These are phyloP conservation scores for Suillus hirtellus DNA, from an alignment of 768 basidiomycete genomes.

Conservation along the genomic window DNA sequence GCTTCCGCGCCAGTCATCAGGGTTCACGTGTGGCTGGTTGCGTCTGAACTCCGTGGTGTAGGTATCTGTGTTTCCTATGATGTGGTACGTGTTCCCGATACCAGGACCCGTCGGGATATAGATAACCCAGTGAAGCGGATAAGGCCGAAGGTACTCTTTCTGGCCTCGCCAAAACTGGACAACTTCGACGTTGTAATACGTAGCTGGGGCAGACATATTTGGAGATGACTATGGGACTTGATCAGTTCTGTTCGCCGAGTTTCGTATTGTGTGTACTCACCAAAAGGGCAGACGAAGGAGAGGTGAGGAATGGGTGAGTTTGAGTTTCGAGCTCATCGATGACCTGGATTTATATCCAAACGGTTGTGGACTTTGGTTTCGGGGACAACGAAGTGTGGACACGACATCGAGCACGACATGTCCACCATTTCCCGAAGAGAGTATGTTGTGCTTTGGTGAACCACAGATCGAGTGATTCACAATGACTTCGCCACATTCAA, in stretches of 20 bases:
- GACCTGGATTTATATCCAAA: neutral
- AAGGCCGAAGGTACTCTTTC: constrained; percentile 18
- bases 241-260: neutral
- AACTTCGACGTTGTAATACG: constrained; percentile 27
- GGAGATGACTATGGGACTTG: neutral
- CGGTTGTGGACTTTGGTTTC: neutral
- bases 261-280: neutral
- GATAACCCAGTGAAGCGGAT: constrained; percentile 31
- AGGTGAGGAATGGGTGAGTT: neutral
- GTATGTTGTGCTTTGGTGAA: neutral
- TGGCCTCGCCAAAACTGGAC: constrained; percentile 31
- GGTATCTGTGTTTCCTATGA: constrained; percentile 27
- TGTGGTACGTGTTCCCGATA: constrained; percentile 29
- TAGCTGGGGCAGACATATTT: constrained; percentile 20
- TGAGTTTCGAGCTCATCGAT: neutral
- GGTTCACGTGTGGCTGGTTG: constrained; percentile 9
- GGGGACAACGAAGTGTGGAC: neutral
- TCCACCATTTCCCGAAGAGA: neutral
- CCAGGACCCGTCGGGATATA: constrained; percentile 25
- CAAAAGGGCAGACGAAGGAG: neutral
- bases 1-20: constrained; percentile 26
- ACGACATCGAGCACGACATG: neutral
- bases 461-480: neutral
- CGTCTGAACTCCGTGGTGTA: constrained; percentile 20
- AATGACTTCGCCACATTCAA: neutral